Conservation (phyloP, 2,329 filamentous ascomycete species). For the Colletotrichum sp. region DNA sequence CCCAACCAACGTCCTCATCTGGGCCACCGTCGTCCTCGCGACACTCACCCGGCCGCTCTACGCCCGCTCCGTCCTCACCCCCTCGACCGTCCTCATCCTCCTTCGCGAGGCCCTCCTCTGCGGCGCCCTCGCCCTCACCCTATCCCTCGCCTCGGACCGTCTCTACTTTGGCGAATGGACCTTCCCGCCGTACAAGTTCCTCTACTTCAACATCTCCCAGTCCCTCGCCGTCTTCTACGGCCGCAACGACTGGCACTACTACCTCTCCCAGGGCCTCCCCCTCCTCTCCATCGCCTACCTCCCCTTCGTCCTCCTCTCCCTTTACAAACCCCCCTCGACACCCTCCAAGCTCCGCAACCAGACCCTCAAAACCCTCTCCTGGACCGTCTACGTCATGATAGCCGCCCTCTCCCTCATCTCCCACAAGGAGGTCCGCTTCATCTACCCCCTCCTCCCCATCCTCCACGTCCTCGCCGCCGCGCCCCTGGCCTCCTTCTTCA, state of each 20-base stretch:
- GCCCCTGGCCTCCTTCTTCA: slow-evolving; percentile 70
- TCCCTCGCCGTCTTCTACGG: slow-evolving; percentile 94
- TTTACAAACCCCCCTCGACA: slow-evolving; percentile 56
- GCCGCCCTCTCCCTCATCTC: slow-evolving; percentile 76
- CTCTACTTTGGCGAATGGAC: slow-evolving; percentile 86
- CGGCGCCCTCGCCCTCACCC: slow-evolving; percentile 62
- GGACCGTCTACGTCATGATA: slow-evolving; percentile 65
- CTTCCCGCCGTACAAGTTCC: slow-evolving; percentile 84
- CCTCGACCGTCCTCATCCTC: slow-evolving; percentile 56
- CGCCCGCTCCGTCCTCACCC: slow-evolving; percentile 44
- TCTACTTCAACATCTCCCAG: slow-evolving; percentile 90
- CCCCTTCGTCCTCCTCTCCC: slow-evolving; percentile 73
- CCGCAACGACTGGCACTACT: slow-evolving; percentile 89
- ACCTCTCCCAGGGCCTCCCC: slow-evolving; percentile 87
- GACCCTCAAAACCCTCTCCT: slow-evolving; percentile 52
- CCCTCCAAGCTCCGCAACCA: slow-evolving; percentile 36
- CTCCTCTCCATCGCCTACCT: slow-evolving; percentile 84
- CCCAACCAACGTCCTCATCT: slow-evolving; percentile 89
- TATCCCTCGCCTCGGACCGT: slow-evolving; percentile 74
- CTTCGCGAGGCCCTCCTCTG: slow-evolving; percentile 70
- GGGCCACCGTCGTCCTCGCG: slow-evolving; percentile 66
- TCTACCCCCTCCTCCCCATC: slow-evolving; percentile 89
- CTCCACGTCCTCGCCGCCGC: slow-evolving; percentile 82
- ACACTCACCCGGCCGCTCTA: slow-evolving; percentile 49
- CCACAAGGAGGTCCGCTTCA: slow-evolving; percentile 97